Base-by-base conservation (phyloP, 2,329 filamentous ascomycete species). In the Beauveria brongniartii region DNA sequence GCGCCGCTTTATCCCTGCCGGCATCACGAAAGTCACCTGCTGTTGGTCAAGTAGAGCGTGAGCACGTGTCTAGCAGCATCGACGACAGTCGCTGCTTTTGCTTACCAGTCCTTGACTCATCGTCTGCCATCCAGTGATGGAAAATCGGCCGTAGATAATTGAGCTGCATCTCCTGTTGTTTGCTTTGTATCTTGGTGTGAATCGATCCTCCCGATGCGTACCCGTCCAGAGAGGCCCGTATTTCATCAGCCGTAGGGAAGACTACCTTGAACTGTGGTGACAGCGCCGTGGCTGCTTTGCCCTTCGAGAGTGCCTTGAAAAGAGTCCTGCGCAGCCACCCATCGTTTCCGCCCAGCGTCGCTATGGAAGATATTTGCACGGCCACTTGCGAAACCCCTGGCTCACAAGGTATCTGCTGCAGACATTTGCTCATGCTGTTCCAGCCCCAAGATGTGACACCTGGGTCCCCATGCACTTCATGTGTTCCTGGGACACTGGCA, bases 221-320 rank as follows among this genome's bases (percentile, higher is more conserved):
- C 6, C 92, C 92, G 67, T 92, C 88, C 0, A 96, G 71, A 0
- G 88, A 92, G 46, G 77, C 77, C 18, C 90, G 83, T 61, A 96
- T 89, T 69, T 96, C 91, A 57, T 89, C 82, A 0, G 88, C 78
- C 0, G 91, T 93, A 0, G 92, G 92, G 66, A 93, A 96, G 5
- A 96, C 81, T 43, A 96, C 79, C 55, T 85, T 88, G 73, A 89
- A 87, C 5, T 73, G 77, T 1, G 85, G 80, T 41, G 30, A 7
- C 40, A 67, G 70, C 24, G 71, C 78, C 34, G 65, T 66, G n/a
- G 22, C 44, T 6, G 5, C 22, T 24, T 34, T 48, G 7, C 41
- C 14, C 16, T 60, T 60, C 1, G 72, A 69, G 3, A 86, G 67
- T 0, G 81, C 70, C 12, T 74, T 73, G 67, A 89, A 88, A 18